Conservation (phyloP, 495 filamentous ascomycete genomes). For the Aspergillus funiculosus region DNA sequence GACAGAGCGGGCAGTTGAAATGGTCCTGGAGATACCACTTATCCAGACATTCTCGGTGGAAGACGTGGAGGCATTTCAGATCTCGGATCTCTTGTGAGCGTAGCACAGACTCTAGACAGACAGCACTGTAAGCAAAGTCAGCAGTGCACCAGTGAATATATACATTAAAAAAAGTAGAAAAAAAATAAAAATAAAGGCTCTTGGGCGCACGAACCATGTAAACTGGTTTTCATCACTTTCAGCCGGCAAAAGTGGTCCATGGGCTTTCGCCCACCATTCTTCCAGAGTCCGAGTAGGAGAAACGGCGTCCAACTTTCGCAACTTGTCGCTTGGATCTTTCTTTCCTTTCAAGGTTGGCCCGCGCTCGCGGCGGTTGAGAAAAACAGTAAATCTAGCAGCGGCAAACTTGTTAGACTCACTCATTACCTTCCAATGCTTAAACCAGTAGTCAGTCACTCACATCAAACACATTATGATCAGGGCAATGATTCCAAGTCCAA, state of each 20-base stretch:
- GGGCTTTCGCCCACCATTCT: slow-evolving; percentile 38
- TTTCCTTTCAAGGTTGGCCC: slow-evolving; percentile 20
- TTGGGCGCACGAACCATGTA: too few relatives aligned
- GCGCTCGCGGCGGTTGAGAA: slow-evolving; percentile 35
- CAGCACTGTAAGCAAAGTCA: slow-evolving; percentile 24
- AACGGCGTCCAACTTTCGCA: slow-evolving; percentile 37
- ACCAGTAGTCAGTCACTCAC: slow-evolving; percentile 20
- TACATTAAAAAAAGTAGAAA: too few relatives aligned
- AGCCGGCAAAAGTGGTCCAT: slow-evolving; percentile 31
- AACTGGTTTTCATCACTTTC: slow-evolving; percentile 39
- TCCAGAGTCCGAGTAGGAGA: slow-evolving; percentile 38
- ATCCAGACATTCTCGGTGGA: slow-evolving; percentile 43
- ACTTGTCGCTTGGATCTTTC: slow-evolving; percentile 30
- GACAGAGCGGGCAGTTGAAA: slow-evolving; percentile 42
- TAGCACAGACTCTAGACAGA: slow-evolving; percentile 41
- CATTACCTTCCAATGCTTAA: neutral
- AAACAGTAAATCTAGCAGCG: slow-evolving; percentile 28
- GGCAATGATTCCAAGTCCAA: slow-evolving; percentile 34
- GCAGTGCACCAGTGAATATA: neutral
- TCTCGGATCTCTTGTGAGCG: slow-evolving; percentile 39
- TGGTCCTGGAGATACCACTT: slow-evolving; percentile 44
- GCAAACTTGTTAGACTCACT: neutral
- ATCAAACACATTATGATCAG: slow-evolving; percentile 35
- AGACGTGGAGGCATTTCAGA: slow-evolving; percentile 42
- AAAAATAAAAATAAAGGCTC: too few relatives aligned